Evolutionary conservation across 164 flowering plant species (phyloP).

Genomic region (Brasenia schreberi): DNA sequence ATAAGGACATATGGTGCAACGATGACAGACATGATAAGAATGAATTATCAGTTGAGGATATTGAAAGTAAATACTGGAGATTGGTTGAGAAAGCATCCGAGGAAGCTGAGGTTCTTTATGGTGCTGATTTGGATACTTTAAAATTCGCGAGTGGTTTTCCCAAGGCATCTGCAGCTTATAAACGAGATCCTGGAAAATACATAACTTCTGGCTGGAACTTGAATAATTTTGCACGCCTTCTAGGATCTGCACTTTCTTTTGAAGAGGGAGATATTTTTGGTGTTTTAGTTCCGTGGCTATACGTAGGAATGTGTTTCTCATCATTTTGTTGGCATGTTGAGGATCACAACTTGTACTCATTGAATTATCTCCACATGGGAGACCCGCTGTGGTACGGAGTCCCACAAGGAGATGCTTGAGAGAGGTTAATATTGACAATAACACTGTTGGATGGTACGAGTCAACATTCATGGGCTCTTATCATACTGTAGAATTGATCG

Average conservation of each 20-base stretch:
- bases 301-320: conserved; percentile 89
- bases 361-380: conserved; percentile 95
- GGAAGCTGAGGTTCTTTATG: conserved; percentile 79
- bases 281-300: conserved; percentile 86
- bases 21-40: conserved; percentile 11
- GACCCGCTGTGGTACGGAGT: conserved; percentile 98
- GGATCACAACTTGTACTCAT: conserved; percentile 91
- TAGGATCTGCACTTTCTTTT: no score
- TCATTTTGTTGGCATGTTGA: conserved; percentile 99
- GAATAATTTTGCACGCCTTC: no score
- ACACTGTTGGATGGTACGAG: conserved; percentile 70
- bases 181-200: conserved; percentile 1
- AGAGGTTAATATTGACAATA: conserved; percentile 96
- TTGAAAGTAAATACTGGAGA: conserved; percentile 94
- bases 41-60: conserved; percentile 57
- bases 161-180: conserved; percentile 18
- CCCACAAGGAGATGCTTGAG: conserved; percentile 74
- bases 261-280: conserved; percentile 44
- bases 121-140: conserved; percentile 85
- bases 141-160: conserved; percentile 78
- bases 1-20: conserved; percentile 10
- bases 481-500: conserved; percentile 85
- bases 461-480: conserved; percentile 78
- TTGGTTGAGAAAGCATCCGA: conserved; percentile 72
- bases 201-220: no score